These are phyloP conservation scores for Dionaea muscipula DNA, from an alignment of 179 eudicot species.

Conservation along the genomic window DNA sequence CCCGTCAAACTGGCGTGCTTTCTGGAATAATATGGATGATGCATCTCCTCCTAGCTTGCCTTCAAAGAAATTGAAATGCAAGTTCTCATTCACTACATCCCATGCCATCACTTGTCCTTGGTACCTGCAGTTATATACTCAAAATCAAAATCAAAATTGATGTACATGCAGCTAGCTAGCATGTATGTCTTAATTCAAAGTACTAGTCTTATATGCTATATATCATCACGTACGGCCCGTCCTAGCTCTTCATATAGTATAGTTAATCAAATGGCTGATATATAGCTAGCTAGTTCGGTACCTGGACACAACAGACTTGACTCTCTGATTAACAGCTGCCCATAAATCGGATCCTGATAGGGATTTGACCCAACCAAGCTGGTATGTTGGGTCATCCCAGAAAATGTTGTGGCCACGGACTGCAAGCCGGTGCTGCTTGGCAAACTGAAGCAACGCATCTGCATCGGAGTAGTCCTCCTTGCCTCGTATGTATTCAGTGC, in stretches of 20 bases:
- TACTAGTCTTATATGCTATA: too few species aligned
- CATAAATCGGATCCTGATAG: slow-evolving; percentile 23
- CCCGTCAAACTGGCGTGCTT: slow-evolving; percentile 16
- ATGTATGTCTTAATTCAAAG: too few species aligned
- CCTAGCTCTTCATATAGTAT: too few species aligned
- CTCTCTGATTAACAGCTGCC: slow-evolving; percentile 23
- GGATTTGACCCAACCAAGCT: slow-evolving; percentile 28
- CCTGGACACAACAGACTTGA: slow-evolving; percentile 23
- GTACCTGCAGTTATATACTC: slow-evolving; percentile 14
- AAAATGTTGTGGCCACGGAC: slow-evolving; percentile 64
- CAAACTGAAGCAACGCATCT: slow-evolving; percentile 37
- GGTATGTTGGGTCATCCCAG: slow-evolving; percentile 44
- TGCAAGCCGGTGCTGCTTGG: slow-evolving; percentile 15
- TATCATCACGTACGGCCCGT: too few species aligned
- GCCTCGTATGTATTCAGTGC: slow-evolving; percentile 29
- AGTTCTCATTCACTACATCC: slow-evolving; percentile 46
- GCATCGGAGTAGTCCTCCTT: slow-evolving; percentile 35
- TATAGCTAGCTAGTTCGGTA: too few species aligned
- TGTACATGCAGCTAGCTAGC: too few species aligned
- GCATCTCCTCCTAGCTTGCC: slow-evolving; percentile 25
- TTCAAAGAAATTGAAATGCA: slow-evolving; percentile 30
- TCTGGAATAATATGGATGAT: slow-evolving; percentile 12
- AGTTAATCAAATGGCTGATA: too few species aligned
- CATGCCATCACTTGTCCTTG: slow-evolving; percentile 24
- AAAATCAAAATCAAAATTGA: too few species aligned